These are phyloP conservation scores for Stephania yunnanensis DNA, from an alignment of 164 flowering plant species.

Conservation along the genomic window DNA sequence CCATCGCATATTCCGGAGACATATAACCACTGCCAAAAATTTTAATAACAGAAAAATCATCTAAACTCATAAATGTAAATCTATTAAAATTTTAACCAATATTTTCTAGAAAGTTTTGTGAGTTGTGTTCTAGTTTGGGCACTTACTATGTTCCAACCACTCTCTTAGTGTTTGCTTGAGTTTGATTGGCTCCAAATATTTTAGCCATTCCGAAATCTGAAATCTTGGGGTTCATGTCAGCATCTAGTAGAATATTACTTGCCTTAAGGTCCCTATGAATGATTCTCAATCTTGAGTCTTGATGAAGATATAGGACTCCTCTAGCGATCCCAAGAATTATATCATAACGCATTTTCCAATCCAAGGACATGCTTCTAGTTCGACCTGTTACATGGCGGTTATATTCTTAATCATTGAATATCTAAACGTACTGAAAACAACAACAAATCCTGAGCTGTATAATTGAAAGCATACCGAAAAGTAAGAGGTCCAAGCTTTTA, in stretches of 20 bases:
- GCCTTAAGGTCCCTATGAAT: slow-evolving; percentile 72
- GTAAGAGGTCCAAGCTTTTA: slow-evolving; percentile 20
- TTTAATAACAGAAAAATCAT: background rate
- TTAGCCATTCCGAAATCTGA: slow-evolving; percentile 79
- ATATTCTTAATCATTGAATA: background rate
- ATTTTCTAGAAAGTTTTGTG: too few species aligned
- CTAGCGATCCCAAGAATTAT: slow-evolving; percentile 64
- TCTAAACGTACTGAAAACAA: background rate
- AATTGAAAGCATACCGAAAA: slow-evolving; percentile 19
- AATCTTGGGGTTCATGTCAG: slow-evolving; percentile 57
- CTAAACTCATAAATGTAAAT: background rate
- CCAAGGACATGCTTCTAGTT: slow-evolving; percentile 24
- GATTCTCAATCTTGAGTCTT: slow-evolving; percentile 59
- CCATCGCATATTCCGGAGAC: slow-evolving; percentile 75
- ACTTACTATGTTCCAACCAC: slow-evolving; percentile 79
- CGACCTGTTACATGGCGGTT: slow-evolving; percentile 18
- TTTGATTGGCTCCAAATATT: slow-evolving; percentile 48
- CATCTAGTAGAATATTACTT: slow-evolving; percentile 60
- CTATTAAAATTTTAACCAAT: too few species aligned
- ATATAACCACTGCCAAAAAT: slow-evolving; percentile 50
- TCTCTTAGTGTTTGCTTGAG: slow-evolving; percentile 45
- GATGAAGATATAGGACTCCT: slow-evolving; percentile 70
- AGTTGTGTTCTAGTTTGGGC: background rate
- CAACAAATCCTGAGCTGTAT: background rate
- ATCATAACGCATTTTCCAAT: slow-evolving; percentile 50